Base-by-base conservation (phyloP, 768 basidiomycete genomes). In the Xerocomellus dryophilus region DNA sequence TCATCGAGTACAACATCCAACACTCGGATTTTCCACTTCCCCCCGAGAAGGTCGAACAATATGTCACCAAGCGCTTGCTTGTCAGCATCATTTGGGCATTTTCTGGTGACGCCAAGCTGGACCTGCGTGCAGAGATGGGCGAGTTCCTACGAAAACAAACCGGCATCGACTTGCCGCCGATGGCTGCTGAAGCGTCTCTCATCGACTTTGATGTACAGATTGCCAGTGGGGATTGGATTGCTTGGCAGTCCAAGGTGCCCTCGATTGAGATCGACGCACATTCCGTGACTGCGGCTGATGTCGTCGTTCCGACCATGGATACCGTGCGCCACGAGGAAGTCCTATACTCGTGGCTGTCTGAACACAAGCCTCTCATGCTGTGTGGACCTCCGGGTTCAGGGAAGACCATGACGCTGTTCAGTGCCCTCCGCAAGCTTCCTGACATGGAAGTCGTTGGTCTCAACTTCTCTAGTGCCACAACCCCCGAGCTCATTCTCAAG, bases 311-410 rank as follows among this genome's bases (percentile, higher is more conserved):
- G 2, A 99, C 97, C 4, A 86, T 98, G 78, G 97, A 99, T 65
- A 99, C 97, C 4, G 89, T 98, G 23, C 91, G 97, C 41, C 97
- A 99, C 69, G 97, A 99, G 70, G 96, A 98, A 67, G 93, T 99
- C 21, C 76, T 99, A 7, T 98, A 99, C 70, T 98, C 96, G 1
- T 98, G 97, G 97, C 77, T 99, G 7, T 93, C 94, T 3, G 97
- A 98, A 69, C 97, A 98, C 73, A 98, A 98, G 65, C 97, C 97
- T 18, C 81, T 99, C 50, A 90, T 99, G 84, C 81, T 99, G 23
- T 99, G 95, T 68, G 97, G 97, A 43, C 97, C 97, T 64, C 97
- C 97, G n/a, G 97, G 97, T 66, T 98, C 97, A 20, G 97, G 97
- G 21, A 99, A 99, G 76, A 99, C 97, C 7, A 99, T 99, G 97